A percentile compares a stretch with the other conserved stretches of the same genome.
Conservation (phyloP, 352 stramenopile species). For the Pythium dissimile region DNA sequence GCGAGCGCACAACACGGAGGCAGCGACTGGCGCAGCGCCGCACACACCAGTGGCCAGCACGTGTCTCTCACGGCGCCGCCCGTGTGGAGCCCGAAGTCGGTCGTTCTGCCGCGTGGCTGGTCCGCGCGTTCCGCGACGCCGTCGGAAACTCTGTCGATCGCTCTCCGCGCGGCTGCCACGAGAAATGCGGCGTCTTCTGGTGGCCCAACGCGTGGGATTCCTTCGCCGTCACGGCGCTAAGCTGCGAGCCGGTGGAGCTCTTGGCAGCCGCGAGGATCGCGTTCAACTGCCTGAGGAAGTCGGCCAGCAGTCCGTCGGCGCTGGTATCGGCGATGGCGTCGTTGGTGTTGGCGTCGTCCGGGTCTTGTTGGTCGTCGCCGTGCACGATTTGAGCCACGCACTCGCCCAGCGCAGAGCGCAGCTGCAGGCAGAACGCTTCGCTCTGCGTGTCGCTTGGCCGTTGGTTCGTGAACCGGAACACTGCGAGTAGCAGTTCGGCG, state of each 20-base stretch:
- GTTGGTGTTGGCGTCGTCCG: slow-evolving; percentile 11
- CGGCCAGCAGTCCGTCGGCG: no score
- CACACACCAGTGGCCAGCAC: slow-evolving; percentile 49
- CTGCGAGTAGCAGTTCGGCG: slow-evolving; percentile 21
- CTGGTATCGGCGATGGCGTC: no score
- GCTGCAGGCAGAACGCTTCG: slow-evolving; percentile 14
- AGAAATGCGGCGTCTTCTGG: slow-evolving; percentile 60
- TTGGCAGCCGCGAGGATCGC: no score
- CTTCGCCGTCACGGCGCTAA: no score
- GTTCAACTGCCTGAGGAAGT: no score
- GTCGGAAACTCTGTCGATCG: slow-evolving; percentile 7
- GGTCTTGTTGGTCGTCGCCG: not conserved
- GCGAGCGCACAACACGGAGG: slow-evolving; percentile 26
- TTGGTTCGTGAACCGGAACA: slow-evolving; percentile 50
- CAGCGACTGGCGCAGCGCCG: slow-evolving; percentile 31
- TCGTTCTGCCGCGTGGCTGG: slow-evolving; percentile 31
- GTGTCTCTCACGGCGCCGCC: slow-evolving; percentile 36
- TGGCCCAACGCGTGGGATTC: no score
- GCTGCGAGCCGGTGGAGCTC: no score
- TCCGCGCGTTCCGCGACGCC: no score
- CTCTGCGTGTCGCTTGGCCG: slow-evolving; percentile 32
- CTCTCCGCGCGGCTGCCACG: slow-evolving; percentile 23
- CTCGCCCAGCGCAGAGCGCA: slow-evolving; percentile 21
- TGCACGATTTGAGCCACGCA: slow-evolving; percentile 18
- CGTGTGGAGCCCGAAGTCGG: slow-evolving; percentile 51